These are phyloP conservation scores for Aspergillus chevalieri DNA, from an alignment of 2,329 filamentous ascomycete species.

Conservation along the genomic window DNA sequence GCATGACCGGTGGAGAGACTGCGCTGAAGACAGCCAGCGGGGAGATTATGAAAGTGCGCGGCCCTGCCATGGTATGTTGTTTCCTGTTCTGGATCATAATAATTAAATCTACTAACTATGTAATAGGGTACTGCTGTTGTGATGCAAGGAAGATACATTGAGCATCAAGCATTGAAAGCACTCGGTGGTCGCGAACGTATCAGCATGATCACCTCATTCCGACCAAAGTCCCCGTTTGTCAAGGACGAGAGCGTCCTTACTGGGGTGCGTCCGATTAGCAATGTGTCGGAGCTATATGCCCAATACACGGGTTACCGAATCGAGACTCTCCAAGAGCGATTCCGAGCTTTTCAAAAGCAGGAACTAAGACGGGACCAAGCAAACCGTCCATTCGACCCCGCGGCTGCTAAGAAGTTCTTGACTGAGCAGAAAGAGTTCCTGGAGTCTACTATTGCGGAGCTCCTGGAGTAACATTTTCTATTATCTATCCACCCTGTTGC, in stretches of 20 bases:
- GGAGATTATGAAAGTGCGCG: conserved; percentile 52
- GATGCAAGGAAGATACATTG: conserved; percentile 60
- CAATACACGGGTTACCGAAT: conserved; percentile 56
- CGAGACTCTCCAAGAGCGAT: conserved; percentile 52
- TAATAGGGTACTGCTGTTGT: conserved; percentile 44
- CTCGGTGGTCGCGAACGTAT: conserved; percentile 55
- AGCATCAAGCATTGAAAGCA: conserved; percentile 55
- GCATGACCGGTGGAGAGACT: conserved; percentile 61
- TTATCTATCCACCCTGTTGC: not conserved
- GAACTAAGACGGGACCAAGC: conserved; percentile 19
- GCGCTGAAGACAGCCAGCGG: conserved; percentile 50
- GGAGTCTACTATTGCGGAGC: conserved; percentile 32
- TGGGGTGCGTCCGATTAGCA: conserved; percentile 51
- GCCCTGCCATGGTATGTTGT: conserved; percentile 37
- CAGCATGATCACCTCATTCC: conserved; percentile 57
- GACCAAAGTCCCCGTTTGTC: conserved; percentile 48
- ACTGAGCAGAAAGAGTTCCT: conserved; percentile 29
- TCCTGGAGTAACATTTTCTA: not conserved
- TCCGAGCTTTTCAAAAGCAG: conserved; percentile 40
- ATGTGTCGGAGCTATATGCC: conserved; percentile 50
- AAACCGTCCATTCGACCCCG: conserved; percentile 16
- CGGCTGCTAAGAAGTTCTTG: conserved; percentile 25
- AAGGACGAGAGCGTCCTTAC: conserved; percentile 54
- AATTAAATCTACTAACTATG: not conserved
- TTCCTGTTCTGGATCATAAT: no score